A percentile compares a stretch with the other conserved stretches of the same genome.
Conservation (phyloP, 352 stramenopile genomes). For the Phytophthora crassamura region DNA sequence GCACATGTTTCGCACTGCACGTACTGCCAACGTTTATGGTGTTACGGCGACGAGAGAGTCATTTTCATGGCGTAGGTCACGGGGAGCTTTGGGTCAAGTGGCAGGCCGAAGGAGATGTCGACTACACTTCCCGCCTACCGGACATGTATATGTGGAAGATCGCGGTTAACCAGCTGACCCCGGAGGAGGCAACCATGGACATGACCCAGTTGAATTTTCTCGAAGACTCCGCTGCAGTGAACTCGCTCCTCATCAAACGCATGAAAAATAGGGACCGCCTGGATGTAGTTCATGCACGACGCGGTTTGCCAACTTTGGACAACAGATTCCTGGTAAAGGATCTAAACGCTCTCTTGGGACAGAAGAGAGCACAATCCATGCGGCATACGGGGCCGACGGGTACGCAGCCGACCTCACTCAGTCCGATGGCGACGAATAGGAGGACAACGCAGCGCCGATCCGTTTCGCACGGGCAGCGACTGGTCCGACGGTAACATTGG, state of each 20-base stretch:
- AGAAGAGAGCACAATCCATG: not conserved
- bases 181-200: not conserved
- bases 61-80: conserved; percentile 11
- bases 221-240: not conserved
- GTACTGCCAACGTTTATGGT: conserved; percentile 3
- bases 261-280: not conserved
- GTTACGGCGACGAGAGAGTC: not conserved
- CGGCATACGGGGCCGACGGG: not conserved
- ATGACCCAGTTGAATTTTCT: not conserved
- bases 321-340: not conserved
- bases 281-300: not conserved
- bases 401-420: not conserved
- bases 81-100: not conserved
- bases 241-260: not conserved
- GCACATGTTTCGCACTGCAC: not conserved
- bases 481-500: not conserved
- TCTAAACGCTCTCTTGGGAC: not conserved
- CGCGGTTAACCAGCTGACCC: not conserved
- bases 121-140: not conserved
- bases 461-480: too few relatives aligned
- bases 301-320: not conserved
- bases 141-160: not conserved
- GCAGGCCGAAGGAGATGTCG: conserved; percentile 2
- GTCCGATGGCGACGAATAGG: too few relatives aligned
- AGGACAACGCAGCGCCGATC: too few relatives aligned